Conservation (phyloP, 176 grass and related monocot genomes). For the Carex kokanica region DNA sequence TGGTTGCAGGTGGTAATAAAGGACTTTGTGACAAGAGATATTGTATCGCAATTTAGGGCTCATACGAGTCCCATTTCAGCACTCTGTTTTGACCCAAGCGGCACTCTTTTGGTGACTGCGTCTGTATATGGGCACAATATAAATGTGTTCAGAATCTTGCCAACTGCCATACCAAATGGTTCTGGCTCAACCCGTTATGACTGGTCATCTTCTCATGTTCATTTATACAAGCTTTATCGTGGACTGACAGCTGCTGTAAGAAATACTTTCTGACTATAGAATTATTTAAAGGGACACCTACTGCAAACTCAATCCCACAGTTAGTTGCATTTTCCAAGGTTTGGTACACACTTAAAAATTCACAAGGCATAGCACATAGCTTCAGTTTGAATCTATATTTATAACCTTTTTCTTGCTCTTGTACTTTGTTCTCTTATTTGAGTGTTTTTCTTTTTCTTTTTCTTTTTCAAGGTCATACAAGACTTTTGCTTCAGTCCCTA, state of each 20-base stretch:
- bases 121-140: conserved; percentile 99
- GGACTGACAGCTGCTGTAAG: conserved; percentile 95
- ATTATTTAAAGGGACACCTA: not conserved
- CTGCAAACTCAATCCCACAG: not conserved
- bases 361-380: not conserved
- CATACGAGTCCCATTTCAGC: conserved; percentile 97
- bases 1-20: conserved; percentile 83
- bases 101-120: conserved; percentile 89
- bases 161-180: conserved; percentile 63
- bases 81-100: conserved; percentile 95
- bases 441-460: conserved; percentile 31
- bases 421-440: conserved; percentile 18
- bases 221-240: conserved; percentile 97
- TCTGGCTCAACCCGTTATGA: conserved; percentile 57
- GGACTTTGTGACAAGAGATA: conserved; percentile 77
- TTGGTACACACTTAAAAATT: not conserved
- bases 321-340: not conserved
- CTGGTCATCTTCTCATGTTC: conserved; percentile 86
- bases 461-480: conserved; percentile 85
- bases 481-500: conserved; percentile 94
- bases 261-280: not conserved
- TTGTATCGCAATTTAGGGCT: conserved; percentile 93
- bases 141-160: conserved; percentile 97
- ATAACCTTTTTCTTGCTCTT: not conserved
- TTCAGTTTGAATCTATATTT: not conserved